Evolutionary conservation across 176 grass and related monocot genomes (phyloP).

Genomic region (Calamus simplicifolius): DNA sequence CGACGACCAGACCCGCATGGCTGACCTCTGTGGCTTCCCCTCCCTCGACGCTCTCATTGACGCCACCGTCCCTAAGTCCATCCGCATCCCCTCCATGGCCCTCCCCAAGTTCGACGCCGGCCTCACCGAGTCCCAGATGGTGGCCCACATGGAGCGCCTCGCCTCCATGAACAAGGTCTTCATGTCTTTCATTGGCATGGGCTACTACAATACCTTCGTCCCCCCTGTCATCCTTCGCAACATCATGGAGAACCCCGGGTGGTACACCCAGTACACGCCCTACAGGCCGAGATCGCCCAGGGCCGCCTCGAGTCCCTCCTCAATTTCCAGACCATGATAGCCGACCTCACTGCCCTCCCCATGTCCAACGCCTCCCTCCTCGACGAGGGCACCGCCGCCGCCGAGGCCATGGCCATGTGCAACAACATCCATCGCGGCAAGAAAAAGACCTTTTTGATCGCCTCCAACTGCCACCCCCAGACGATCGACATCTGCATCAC

Average conservation of each 20-base stretch:
- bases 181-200: constrained; percentile 99
- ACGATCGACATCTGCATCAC: constrained; percentile 88
- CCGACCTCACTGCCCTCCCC: constrained; percentile 86
- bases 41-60: constrained; percentile 70
- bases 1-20: constrained; percentile 61
- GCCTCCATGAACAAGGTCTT: constrained; percentile 67
- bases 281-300: constrained; percentile 99
- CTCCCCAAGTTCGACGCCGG: constrained; percentile 62
- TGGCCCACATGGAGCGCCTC: constrained; percentile 70
- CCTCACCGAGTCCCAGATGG: constrained; percentile 84
- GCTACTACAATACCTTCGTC: constrained; percentile 87
- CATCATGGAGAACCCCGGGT: constrained; percentile 97
- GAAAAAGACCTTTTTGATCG: constrained; percentile 88
- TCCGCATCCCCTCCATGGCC: constrained; percentile 21
- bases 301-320: constrained; percentile 95
- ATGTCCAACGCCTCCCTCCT: constrained; percentile 98
- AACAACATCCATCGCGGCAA: constrained; percentile 66
- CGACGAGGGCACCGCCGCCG: constrained; percentile 98
- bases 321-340: constrained; percentile 90
- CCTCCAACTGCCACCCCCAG: constrained; percentile 91
- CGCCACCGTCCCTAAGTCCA: constrained; percentile 43
- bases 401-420: constrained; percentile 99
- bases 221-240: constrained; percentile 76
- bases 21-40: constrained; percentile 52
- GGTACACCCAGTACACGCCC: constrained; percentile 99